Evolutionary conservation across 345 rosid genomes (phyloP).

Genomic region (Eucalyptus caleyi): DNA sequence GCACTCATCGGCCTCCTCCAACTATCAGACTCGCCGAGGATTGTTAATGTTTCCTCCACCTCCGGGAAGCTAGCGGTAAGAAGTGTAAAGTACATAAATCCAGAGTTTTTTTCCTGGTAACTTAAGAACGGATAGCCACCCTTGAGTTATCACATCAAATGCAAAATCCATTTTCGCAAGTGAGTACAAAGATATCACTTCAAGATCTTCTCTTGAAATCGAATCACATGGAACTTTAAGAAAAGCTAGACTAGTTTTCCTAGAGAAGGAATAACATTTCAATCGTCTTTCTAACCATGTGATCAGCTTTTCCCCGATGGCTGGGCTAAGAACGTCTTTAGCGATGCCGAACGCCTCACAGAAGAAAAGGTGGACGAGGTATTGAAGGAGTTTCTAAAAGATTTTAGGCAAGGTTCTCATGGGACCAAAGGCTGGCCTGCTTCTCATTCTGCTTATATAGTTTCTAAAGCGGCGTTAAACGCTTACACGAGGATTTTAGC

Average conservation of each 20-base stretch:
- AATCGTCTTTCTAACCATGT: not conserved
- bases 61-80: slow-evolving; percentile 5
- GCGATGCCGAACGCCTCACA: slow-evolving; percentile 22
- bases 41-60: slow-evolving; percentile 9
- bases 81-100: not conserved
- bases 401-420: slow-evolving; percentile 20
- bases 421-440: slow-evolving; percentile 19
- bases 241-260: not conserved
- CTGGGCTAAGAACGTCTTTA: slow-evolving; percentile 21
- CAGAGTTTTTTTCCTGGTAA: not conserved
- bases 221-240: not conserved
- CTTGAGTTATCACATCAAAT: not conserved
- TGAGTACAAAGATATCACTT: not conserved
- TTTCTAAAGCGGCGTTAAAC: slow-evolving; percentile 3
- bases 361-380: slow-evolving; percentile 31
- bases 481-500: slow-evolving; percentile 7
- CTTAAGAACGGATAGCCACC: not conserved
- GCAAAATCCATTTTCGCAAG: not conserved
- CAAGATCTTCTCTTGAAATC: not conserved
- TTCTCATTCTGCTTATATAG: not conserved
- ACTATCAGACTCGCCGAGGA: slow-evolving; percentile 16
- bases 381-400: slow-evolving; percentile 21
- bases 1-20: slow-evolving; percentile 5
- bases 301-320: slow-evolving; percentile 17
- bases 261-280: not conserved